Evolutionary conservation across 2,329 filamentous ascomycete genomes (phyloP).

Genomic region (Exophiala sideris): DNA sequence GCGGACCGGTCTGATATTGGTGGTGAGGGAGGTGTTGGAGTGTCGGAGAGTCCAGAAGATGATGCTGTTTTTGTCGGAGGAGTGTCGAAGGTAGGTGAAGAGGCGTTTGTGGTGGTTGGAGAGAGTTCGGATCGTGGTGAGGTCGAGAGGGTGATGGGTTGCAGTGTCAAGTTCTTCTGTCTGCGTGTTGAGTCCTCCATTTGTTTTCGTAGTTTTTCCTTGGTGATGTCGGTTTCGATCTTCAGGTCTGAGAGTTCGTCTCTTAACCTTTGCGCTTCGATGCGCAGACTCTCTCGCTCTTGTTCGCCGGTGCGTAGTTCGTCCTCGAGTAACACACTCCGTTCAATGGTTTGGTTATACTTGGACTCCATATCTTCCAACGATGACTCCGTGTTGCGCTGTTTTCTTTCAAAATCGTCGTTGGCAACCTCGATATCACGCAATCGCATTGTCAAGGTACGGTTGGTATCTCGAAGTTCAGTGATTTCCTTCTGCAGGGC

Average conservation of each 20-base stretch:
- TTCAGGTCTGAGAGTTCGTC: slow-evolving; percentile 91
- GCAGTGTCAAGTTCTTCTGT: slow-evolving; percentile 50
- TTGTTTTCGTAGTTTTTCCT: slow-evolving; percentile 83
- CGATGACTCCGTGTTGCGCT: slow-evolving; percentile 90
- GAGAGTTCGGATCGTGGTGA: slow-evolving; percentile 63
- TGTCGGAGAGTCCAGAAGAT: slow-evolving; percentile 59
- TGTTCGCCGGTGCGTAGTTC: slow-evolving; percentile 89
- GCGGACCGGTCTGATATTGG: slow-evolving; percentile 84
- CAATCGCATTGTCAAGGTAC: slow-evolving; percentile 75
- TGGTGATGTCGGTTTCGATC: slow-evolving; percentile 89
- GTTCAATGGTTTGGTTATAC: slow-evolving; percentile 90
- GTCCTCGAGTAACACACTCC: slow-evolving; percentile 88
- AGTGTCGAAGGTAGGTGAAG: slow-evolving; percentile 84
- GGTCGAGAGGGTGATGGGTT: slow-evolving; percentile 35
- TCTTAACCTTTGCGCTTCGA: slow-evolving; percentile 82
- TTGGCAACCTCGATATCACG: slow-evolving; percentile 97
- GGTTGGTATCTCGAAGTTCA: slow-evolving; percentile 76
- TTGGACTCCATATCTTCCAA: slow-evolving; percentile 96
- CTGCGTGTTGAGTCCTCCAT: slow-evolving; percentile 51
- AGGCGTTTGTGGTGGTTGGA: slow-evolving; percentile 75
- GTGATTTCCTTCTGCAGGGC: slow-evolving; percentile 94
- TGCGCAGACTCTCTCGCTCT: slow-evolving; percentile 82
- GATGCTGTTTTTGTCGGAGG: slow-evolving; percentile 70
- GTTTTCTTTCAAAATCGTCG: slow-evolving; percentile 96
- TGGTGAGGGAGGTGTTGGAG: slow-evolving; percentile 85